phyloP scores from a whole-genome alignment of 441 rosid genomes.

The Jatropha multifida region DNA sequence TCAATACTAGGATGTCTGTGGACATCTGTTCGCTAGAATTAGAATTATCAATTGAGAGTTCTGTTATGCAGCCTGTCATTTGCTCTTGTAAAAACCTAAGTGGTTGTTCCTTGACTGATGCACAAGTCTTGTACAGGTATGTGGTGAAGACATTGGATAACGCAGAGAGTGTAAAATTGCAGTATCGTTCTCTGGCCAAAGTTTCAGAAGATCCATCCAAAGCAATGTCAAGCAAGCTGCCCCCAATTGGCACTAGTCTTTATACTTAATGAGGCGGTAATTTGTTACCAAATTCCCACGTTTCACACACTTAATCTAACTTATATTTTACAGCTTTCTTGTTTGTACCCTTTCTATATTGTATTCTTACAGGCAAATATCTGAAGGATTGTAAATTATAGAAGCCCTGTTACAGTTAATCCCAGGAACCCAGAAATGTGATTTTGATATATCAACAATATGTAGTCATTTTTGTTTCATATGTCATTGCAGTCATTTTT shows the following conservation, averaged over 20 bases:
- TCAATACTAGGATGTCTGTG: neutral
- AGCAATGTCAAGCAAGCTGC: conserved; percentile 49
- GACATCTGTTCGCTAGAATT: neutral
- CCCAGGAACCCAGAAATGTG: conserved; percentile 12
- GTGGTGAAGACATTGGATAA: conserved; percentile 93
- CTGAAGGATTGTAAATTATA: conserved; percentile 20
- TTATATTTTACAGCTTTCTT: conserved; percentile 6
- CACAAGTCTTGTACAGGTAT: conserved; percentile 53
- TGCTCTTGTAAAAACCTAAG: neutral
- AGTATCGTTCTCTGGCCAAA: conserved; percentile 86
- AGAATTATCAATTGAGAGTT: neutral
- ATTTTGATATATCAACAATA: conserved; percentile 6
- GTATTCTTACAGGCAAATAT: conserved; percentile 12
- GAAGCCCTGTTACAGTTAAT: conserved; percentile 16
- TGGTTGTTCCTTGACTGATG: conserved; percentile 8
- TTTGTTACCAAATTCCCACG: neutral
- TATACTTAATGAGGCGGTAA: neutral
- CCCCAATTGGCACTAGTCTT: conserved; percentile 48
- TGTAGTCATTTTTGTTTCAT: conserved; percentile 10
- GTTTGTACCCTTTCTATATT: conserved; percentile 5
- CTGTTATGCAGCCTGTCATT: neutral
- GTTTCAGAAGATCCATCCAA: conserved; percentile 46
- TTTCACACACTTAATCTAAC: conserved; percentile 14
- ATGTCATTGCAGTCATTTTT: neutral
- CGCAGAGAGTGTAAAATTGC: conserved; percentile 92